Percentiles rank a stretch among this genome's conserved stretches.
Conservation (phyloP, 192 early-diverging fungal species). For the Coemansia sp. region DNA sequence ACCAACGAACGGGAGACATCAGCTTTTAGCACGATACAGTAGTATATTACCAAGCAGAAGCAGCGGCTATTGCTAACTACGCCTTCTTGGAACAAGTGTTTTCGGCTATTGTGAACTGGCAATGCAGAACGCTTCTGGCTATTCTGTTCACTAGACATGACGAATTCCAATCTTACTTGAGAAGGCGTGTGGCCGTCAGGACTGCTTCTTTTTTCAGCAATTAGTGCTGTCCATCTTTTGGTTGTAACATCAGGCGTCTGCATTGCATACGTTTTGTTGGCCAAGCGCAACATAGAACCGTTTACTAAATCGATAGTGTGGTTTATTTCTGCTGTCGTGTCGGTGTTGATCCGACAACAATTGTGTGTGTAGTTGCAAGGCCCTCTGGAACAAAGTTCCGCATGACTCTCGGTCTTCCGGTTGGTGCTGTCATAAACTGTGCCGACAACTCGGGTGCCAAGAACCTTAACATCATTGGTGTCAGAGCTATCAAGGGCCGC, state of each 20-base stretch:
- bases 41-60: no score
- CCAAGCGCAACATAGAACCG: background rate
- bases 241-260: background rate
- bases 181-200: no score
- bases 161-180: no score
- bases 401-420: constrained; percentile 98
- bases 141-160: no score
- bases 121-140: no score
- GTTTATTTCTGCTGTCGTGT: background rate
- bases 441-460: constrained; percentile 99
- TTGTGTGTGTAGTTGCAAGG: constrained; percentile 31
- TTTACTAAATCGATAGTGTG: background rate
- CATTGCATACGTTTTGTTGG: background rate
- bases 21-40: no score
- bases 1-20: no score
- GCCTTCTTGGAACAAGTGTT: no score
- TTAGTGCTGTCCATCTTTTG: no score
- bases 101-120: no score
- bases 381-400: constrained; percentile 95
- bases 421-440: constrained; percentile 98
- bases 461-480: constrained; percentile 99
- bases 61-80: no score
- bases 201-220: no score
- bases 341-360: background rate
- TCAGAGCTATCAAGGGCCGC: constrained; percentile 92